phyloP scores from a whole-genome alignment of 257 asterid genomes.

The Solanum neorickii region DNA sequence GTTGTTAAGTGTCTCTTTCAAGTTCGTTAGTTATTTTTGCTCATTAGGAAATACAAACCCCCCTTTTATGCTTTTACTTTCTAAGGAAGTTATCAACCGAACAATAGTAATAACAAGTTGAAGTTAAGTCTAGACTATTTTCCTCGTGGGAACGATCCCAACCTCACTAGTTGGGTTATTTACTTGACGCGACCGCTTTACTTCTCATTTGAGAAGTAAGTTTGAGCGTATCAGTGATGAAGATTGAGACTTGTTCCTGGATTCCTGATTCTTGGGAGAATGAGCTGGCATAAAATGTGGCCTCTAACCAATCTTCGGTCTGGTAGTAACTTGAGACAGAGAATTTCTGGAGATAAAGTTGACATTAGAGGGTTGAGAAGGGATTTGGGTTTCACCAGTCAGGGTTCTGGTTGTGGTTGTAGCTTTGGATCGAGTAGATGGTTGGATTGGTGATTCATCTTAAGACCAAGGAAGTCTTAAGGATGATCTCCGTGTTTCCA shows the following conservation, averaged over 20 bases:
- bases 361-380: background rate
- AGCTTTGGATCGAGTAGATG: background rate
- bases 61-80: no score
- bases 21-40: no score
- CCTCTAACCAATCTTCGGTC: slow-evolving; percentile 5
- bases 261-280: slow-evolving; percentile 6
- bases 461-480: slow-evolving; percentile 34
- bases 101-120: no score
- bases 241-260: slow-evolving; percentile 4
- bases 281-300: slow-evolving; percentile 13
- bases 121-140: no score
- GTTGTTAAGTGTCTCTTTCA: no score
- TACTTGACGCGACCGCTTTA: no score
- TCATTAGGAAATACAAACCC: no score
- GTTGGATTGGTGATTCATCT: background rate
- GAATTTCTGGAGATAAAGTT: background rate
- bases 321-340: background rate
- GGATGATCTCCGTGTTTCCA: slow-evolving; percentile 28
- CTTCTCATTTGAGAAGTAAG: no score
- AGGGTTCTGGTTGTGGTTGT: background rate
- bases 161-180: no score
- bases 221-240: background rate
- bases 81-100: no score
- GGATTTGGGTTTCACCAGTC: background rate
- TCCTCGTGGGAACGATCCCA: no score